A percentile compares a stretch with the other conserved stretches of the same genome.
These are phyloP conservation scores for Nasturtium officinale DNA, from an alignment of 345 rosid species.

Conservation along the genomic window DNA sequence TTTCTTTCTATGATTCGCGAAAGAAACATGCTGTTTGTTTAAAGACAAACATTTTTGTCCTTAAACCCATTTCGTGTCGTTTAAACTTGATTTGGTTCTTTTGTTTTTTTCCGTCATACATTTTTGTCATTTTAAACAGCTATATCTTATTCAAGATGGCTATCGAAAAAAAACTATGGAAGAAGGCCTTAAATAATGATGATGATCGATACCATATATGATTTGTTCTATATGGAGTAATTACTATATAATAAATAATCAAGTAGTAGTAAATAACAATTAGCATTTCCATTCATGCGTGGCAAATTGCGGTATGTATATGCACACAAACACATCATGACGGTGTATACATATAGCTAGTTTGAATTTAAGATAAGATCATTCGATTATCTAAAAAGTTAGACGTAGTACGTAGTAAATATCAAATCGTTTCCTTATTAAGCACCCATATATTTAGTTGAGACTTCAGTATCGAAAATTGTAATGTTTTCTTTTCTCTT, in stretches of 20 bases:
- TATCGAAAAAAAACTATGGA: neutral
- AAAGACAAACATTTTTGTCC: slow-evolving; percentile 41
- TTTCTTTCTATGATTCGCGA: slow-evolving; percentile 23
- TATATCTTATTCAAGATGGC: slow-evolving; percentile 14
- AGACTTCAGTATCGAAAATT: neutral
- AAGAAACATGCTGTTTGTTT: slow-evolving; percentile 39
- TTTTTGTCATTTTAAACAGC: neutral
- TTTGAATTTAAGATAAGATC: neutral
- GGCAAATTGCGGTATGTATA: neutral
- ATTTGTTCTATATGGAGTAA: slow-evolving; percentile 15
- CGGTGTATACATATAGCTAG: neutral
- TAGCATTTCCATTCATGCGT: slow-evolving; percentile 5
- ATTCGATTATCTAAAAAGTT: neutral
- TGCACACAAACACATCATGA: neutral
- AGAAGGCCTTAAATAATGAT: slow-evolving; percentile 29
- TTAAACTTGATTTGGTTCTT: slow-evolving; percentile 16
- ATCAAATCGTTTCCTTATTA: neutral
- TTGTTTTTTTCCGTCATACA: neutral
- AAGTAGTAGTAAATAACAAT: slow-evolving; percentile 12
- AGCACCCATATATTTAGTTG: neutral
- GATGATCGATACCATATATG: slow-evolving; percentile 21
- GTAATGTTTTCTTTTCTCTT: neutral
- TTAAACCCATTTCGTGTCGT: slow-evolving; percentile 20
- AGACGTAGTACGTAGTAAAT: neutral
- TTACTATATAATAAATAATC: slow-evolving; percentile 4